Conservation (phyloP, 768 basidiomycete genomes). For the Termitomyces bulborhizus region DNA sequence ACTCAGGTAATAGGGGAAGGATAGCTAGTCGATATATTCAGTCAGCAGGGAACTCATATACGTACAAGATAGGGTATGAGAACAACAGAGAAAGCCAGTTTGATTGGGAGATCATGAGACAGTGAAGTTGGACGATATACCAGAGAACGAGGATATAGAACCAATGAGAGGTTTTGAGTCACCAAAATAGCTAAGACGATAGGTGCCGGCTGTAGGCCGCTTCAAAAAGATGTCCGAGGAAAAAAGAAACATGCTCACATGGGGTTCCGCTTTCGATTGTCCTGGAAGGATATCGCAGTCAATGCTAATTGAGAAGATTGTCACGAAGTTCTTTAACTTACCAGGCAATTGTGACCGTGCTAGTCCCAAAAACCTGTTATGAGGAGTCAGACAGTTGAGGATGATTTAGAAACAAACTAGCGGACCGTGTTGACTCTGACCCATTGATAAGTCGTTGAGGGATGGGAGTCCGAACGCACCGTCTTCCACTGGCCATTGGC, state of each 20-base stretch:
- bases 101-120: conserved; percentile 30
- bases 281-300: conserved; percentile 27
- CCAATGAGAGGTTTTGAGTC: conserved; percentile 71
- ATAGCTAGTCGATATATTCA: not conserved
- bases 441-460: conserved; percentile 69
- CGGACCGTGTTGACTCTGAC: conserved; percentile 46
- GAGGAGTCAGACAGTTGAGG: not conserved
- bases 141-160: conserved; percentile 55
- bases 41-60: not conserved
- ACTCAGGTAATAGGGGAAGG: not conserved
- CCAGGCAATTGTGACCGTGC: conserved; percentile 65
- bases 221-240: not conserved
- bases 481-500: conserved; percentile 44
- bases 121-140: conserved; percentile 56
- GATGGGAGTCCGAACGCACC: conserved; percentile 72
- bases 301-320: not conserved
- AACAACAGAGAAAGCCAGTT: not conserved
- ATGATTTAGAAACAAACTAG: conserved; percentile 5
- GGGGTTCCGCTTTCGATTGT: conserved; percentile 57
- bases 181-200: conserved; percentile 67
- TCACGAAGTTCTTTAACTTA: conserved; percentile 21
- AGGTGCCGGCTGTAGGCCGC: conserved; percentile 49
- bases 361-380: conserved; percentile 48
- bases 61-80: not conserved
- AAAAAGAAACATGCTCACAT: conserved; percentile 27